Conservation (phyloP, 75 land plant genomes). For the Picea sitchensis region DNA sequence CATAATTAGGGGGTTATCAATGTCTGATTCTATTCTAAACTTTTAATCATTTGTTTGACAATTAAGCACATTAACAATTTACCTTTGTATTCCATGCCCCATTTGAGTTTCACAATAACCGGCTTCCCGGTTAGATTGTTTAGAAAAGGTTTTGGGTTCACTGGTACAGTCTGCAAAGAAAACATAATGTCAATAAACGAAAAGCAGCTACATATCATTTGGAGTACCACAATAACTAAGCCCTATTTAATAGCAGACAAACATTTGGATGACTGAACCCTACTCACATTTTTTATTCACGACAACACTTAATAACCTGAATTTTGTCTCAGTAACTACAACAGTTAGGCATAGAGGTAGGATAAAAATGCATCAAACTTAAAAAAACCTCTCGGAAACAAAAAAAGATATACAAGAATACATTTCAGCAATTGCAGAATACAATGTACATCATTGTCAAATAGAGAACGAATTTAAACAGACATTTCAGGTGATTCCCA, state of each 20-base stretch:
- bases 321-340: not conserved
- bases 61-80: constrained; percentile 3
- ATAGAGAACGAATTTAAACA: too few relatives aligned
- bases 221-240: not conserved
- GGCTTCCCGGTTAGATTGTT: constrained; percentile 95
- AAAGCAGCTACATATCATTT: not conserved
- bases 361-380: too few relatives aligned
- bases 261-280: not conserved
- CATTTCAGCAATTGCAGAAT: too few relatives aligned
- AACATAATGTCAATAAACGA: not conserved
- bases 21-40: not conserved
- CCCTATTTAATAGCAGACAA: not conserved
- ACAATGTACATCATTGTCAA: too few relatives aligned
- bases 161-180: constrained; percentile 76
- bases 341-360: not conserved
- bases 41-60: not conserved
- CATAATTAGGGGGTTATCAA: not conserved
- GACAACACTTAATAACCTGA: not conserved
- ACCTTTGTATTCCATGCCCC: constrained; percentile 99
- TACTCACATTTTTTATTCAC: not conserved
- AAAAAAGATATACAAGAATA: too few relatives aligned
- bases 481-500: too few relatives aligned
- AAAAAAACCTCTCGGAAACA: too few relatives aligned
- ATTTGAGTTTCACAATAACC: constrained; percentile 93
- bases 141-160: constrained; percentile 95